These are phyloP conservation scores for Diaporthe humulicola DNA, from an alignment of 2,329 filamentous ascomycete species.

Conservation along the genomic window DNA sequence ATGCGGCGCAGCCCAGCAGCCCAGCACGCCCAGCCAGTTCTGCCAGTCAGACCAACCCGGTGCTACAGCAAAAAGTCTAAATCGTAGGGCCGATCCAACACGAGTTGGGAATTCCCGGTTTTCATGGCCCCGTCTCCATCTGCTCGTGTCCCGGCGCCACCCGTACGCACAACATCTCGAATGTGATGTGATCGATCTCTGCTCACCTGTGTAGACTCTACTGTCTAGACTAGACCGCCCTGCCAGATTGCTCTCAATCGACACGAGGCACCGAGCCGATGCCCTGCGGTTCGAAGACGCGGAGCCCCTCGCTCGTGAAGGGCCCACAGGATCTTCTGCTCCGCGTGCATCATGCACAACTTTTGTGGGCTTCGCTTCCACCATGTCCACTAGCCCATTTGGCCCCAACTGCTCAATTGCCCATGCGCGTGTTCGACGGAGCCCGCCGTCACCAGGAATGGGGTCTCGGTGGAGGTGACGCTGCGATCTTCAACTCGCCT, in stretches of 20 bases:
- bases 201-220: background rate
- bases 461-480: conserved; percentile 25
- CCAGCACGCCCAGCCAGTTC: too few relatives aligned
- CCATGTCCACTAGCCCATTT: background rate
- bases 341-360: conserved; percentile 22
- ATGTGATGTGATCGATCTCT: background rate
- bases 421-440: background rate
- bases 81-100: conserved; percentile 28
- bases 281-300: background rate
- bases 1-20: conserved; percentile 29
- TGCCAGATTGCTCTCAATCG: background rate
- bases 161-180: background rate
- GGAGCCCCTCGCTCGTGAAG: background rate
- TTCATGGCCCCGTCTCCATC: conserved; percentile 8
- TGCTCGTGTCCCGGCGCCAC: conserved; percentile 22
- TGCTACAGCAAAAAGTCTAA: background rate
- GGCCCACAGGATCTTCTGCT: conserved; percentile 21
- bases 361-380: conserved; percentile 24
- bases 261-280: background rate
- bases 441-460: conserved; percentile 19
- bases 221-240: too few relatives aligned
- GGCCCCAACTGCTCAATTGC: background rate
- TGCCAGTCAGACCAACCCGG: conserved; percentile 11
- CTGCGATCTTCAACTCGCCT: conserved; percentile 25
- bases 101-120: conserved; percentile 12